Evolutionary conservation across 257 asterid species (phyloP), one percentile per base, ranked within the genome.

Genomic region (Osmanthus fragrans): DNA sequence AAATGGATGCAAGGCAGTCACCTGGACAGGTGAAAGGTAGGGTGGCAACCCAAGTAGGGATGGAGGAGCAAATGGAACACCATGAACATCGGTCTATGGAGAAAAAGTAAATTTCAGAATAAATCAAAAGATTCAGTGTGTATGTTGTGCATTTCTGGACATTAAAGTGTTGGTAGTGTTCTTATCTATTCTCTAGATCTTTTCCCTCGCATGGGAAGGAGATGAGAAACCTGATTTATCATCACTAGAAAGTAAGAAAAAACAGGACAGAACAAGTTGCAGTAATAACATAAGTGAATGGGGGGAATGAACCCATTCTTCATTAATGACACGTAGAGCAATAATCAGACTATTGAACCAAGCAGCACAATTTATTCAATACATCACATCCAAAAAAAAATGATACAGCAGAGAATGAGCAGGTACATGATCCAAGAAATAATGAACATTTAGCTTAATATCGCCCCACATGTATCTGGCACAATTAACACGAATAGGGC

Each of bases 1-100:
- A 84, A 84, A 93, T 71, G 97, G 94, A 87, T 92, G 97, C 87
- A 94, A 54, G 37, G 96, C 90, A 45, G 96, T 65, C 85, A 90
- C 85, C 81, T 92, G 98, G 76, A 90, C 98, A 30, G 90, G 90
- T 79, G 89, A 89, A 73, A 87, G 85, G 82, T 86, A 94, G 82
- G 92, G 80, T 70, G 94, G 88, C 90, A 94, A 85, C 84, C 96
- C 95, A 80, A 90, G 86, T 33, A 94, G 76, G 78, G 96, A 84
- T 66, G 96, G 80, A 71, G 96, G 96, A 80, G 95, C 85, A 86
- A 85, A 83, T 29, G 91, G 89, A 80, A 92, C 88, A 76, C 91
- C 94, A 66, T 90, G 94, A 80, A 85, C 86, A 82, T 92, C 94
- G 21, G 84, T 79, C 97, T 94, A 76, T 60, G 16, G 73, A 71